Base-by-base conservation (phyloP, 2,329 filamentous ascomycete genomes). In the Dothiorella sarmentorum region DNA sequence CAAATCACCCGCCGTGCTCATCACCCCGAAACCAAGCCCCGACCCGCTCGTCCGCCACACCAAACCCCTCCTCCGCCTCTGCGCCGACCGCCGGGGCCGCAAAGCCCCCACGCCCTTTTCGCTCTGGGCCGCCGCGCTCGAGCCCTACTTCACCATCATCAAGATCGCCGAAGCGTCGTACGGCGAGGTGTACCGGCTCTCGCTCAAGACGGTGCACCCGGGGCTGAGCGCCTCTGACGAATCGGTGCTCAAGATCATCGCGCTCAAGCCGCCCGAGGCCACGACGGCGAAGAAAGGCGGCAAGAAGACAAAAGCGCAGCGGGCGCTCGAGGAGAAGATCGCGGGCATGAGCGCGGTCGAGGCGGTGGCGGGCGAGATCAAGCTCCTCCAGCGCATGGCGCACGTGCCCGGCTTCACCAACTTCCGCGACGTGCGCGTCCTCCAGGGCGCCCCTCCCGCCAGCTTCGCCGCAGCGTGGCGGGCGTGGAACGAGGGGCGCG, bases 111-210 rank as follows among this genome's bases (percentile, higher is more conserved):
- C 70, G 1, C 60, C 67, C 6, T 80, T 80, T 59, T 61, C 67
- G 3, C 63, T 69, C n/a, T 80, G 76, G 76, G 70, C 75, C 15
- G 63, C 68, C 4, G 67, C 72, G 47, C 67, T 80, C 10, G 70
- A 73, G 13, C 66, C 69, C 5, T 69, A 76, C 59, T 81, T 81
- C 62, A 67, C 76, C 35, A 76, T 87, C 38, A 74, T 76, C 7
- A 88, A 88, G 64, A 80, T 88, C 33, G 84, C 84, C 7, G 85
- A 88, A 68, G 85, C 85, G 2, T 85, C 84, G 1, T 88, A 85
- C 65, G 83, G 83, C 56, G 84, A 87, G 66, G 85, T 88, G 3
- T 87, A 86, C 67, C 82, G 84, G 11, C 71, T 86, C 61, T 77
- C 74, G 7, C 68, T 76, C 2, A 67, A 68, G 38, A 58, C 64